These are phyloP conservation scores for Bruguiera parviflora DNA, from an alignment of 345 rosid species.

Conservation along the genomic window DNA sequence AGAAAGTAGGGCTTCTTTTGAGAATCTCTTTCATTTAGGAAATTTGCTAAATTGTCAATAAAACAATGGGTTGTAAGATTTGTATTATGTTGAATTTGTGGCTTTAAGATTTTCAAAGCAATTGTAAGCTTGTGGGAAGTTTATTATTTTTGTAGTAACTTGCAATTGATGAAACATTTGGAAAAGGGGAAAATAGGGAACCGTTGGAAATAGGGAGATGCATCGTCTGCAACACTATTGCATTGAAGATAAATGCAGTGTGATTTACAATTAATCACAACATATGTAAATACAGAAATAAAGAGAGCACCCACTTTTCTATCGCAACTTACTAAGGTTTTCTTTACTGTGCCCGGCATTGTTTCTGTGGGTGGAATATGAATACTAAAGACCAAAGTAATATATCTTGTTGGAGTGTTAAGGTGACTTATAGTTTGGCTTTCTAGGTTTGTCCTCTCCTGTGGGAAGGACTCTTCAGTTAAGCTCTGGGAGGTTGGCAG, in stretches of 20 bases:
- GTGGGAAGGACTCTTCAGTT: conserved; percentile 70
- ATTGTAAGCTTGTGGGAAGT: not conserved
- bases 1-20: too few species aligned
- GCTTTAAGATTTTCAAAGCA: not conserved
- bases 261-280: not conserved
- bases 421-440: conserved; percentile 14
- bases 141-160: not conserved
- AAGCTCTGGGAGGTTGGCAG: conserved; percentile 83
- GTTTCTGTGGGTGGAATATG: too few species aligned
- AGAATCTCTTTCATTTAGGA: too few species aligned
- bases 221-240: too few species aligned
- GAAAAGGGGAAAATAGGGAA: not conserved
- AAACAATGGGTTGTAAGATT: too few species aligned
- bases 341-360: too few species aligned
- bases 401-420: not conserved
- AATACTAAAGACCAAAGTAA: too few species aligned
- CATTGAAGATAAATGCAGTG: too few species aligned
- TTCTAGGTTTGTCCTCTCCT: conserved; percentile 72
- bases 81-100: not conserved
- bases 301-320: not conserved
- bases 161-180: not conserved
- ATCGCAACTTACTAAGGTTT: too few species aligned
- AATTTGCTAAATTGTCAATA: too few species aligned
- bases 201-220: too few species aligned
- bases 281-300: not conserved